Evolutionary conservation across 2,329 filamentous ascomycete genomes (phyloP).

Genomic region (Claviceps cyperi): DNA sequence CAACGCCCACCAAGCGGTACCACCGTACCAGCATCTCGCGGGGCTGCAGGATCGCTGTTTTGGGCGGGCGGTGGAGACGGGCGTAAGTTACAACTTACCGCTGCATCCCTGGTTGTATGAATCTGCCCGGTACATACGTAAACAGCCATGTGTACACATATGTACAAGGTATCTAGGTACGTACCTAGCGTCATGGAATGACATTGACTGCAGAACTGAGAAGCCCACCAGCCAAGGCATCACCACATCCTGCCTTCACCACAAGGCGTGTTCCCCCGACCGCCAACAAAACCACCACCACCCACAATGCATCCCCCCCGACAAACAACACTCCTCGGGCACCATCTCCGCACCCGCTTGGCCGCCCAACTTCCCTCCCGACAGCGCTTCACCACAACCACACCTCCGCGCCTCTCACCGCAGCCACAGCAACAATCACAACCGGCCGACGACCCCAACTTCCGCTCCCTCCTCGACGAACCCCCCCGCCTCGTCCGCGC

Average conservation of each 20-base stretch:
- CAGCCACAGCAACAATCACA: conserved; percentile 19
- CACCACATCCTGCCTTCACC: not conserved
- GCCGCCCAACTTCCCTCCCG: not conserved
- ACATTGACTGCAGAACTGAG: not conserved
- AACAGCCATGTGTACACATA: too few relatives aligned
- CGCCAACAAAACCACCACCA: not conserved
- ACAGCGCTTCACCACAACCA: not conserved
- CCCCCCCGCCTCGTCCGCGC: conserved; percentile 67
- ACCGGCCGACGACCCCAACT: conserved; percentile 61
- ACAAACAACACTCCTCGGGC: conserved; percentile 4
- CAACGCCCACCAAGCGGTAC: not conserved
- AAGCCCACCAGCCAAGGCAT: not conserved
- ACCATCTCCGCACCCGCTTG: conserved; percentile 10
- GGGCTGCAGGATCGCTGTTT: not conserved
- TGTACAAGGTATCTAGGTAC: too few relatives aligned
- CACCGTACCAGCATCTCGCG: too few relatives aligned
- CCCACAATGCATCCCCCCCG: not conserved
- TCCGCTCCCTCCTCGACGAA: conserved; percentile 75
- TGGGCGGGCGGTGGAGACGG: conserved; percentile 8
- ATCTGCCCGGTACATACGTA: too few relatives aligned
- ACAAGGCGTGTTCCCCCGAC: too few relatives aligned
- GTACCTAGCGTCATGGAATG: not conserved
- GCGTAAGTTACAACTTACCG: too few relatives aligned
- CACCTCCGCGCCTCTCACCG: not conserved
- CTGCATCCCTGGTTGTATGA: too few relatives aligned